Base-by-base conservation (phyloP, 352 stramenopile genomes). In the Blastocystis sp. region DNA sequence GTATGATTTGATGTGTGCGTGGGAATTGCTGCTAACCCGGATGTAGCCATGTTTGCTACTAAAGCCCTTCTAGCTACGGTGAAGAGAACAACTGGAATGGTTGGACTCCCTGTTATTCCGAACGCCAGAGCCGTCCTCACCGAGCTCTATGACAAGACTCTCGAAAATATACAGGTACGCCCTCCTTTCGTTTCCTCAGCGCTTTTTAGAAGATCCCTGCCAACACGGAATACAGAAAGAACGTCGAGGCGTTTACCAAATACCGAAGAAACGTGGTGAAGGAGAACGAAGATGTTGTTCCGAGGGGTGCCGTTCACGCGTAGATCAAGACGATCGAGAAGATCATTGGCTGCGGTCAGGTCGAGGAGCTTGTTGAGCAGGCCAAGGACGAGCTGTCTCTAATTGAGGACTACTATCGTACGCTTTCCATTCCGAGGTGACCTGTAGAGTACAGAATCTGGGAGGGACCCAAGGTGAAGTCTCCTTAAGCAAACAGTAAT, bases 11-110 rank as follows among this genome's bases (percentile, higher is more conserved):
- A 21, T 53, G 38, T 17, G 11, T 17, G 11, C 43, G 28, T 23
- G 45, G 48, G 11, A 21, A 4, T 79, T n/a, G 48, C 2, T 76
- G 28, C 40, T 87, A 40, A 77, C 61, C n/a, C 45, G 38, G n/a
- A 28, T 87, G 52, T 77, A 77, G 65, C n/a, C 14, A 87, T 87
- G 77, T 87, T 87, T 87, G 77, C 59, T 76, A 87, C 77, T n/a
- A 87, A 38, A 45, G 77, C 52, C 23, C 77, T 87, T 38, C 48
- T 45, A 14, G 59, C 38, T 62, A 64, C 45, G 19, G 61, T 87
- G 7, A 87, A 87, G 59, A 87, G 65, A 77, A 87, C 62, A 59
- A 87, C 77, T 5, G 77, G 77, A 62, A 74, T 87, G 21, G 77
- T 87, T 45, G 77, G 77, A 45, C 28, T 87, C 43, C 77, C 77